Evolutionary conservation across 1,284 basidiomycete species (phyloP).

Genomic region (Ceratobasidium sp.): DNA sequence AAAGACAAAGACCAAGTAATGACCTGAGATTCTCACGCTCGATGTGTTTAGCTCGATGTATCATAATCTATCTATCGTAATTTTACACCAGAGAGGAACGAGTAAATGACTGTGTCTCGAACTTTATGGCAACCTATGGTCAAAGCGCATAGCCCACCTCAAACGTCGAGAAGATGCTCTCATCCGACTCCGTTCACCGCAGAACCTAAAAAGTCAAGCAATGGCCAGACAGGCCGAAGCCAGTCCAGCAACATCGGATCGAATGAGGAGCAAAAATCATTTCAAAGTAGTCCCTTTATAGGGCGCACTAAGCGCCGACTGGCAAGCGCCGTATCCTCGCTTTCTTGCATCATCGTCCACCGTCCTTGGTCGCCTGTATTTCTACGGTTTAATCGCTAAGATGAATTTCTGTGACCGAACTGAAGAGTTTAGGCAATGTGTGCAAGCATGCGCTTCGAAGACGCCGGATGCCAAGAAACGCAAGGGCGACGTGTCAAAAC

Average conservation of each 20-base stretch:
- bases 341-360: constrained; percentile 36
- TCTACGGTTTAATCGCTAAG: constrained; percentile 4
- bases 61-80: not conserved
- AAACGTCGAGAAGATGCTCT: constrained; percentile 65
- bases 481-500: constrained; percentile 51
- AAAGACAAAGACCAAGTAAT: not conserved
- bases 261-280: constrained; percentile 35
- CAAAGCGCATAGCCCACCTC: constrained; percentile 63
- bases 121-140: constrained; percentile 74
- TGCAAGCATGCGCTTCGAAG: constrained; percentile 54
- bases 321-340: constrained; percentile 10
- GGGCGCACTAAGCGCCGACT: constrained; percentile 27
- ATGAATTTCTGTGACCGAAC: constrained; percentile 57
- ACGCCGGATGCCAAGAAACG: constrained; percentile 59
- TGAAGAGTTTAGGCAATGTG: constrained; percentile 61
- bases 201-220: constrained; percentile 22
- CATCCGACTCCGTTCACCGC: constrained; percentile 26
- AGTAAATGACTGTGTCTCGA: constrained; percentile 61
- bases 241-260: constrained; percentile 30
- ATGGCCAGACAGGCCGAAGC: constrained; percentile 38
- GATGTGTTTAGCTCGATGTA: not conserved
- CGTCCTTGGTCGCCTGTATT: constrained; percentile 32
- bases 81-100: too few species aligned
- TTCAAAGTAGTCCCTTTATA: constrained; percentile 11
- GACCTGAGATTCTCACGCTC: not conserved